phyloP scores from a whole-genome alignment of 169 alveolate genomes.

The Besnoitia besnoiti region DNA sequence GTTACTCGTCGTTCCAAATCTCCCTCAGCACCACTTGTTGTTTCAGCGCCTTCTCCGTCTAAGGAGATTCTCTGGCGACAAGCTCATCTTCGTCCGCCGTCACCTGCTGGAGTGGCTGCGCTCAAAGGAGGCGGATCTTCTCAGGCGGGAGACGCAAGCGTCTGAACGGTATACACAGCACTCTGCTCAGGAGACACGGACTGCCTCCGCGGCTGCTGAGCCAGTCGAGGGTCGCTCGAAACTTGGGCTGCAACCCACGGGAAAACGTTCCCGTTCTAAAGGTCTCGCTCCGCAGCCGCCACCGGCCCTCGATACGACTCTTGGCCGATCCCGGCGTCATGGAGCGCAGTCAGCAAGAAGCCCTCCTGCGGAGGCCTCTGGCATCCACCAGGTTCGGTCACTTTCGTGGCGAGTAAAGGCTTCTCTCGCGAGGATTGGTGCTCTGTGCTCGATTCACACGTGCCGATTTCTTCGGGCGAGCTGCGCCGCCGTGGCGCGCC shows the following conservation, averaged over 20 bases:
- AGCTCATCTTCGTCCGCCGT: not conserved
- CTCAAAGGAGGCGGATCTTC: not conserved
- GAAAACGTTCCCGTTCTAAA: too few relatives aligned
- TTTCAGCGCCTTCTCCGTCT: not conserved
- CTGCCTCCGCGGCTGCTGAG: too few relatives aligned
- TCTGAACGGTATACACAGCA: not conserved
- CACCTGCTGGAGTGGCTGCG: not conserved
- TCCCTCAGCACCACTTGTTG: slow-evolving; percentile 40
- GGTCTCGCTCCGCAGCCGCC: too few relatives aligned
- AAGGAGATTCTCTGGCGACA: not conserved
- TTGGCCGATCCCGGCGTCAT: not conserved
- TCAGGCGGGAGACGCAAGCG: not conserved
- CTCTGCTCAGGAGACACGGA: not conserved
- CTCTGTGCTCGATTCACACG: not conserved
- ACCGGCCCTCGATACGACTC: too few relatives aligned
- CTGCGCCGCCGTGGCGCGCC: not conserved
- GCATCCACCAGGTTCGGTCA: not conserved
- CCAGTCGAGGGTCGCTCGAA: too few relatives aligned
- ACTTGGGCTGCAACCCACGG: too few relatives aligned
- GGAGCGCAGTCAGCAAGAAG: not conserved
- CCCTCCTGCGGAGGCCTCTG: not conserved
- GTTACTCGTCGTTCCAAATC: slow-evolving; percentile 46
- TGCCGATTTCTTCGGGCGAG: not conserved
- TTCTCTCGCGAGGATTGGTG: not conserved
- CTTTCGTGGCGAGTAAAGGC: too few relatives aligned